A percentile compares a stretch with the other conserved stretches of the same genome.
These are phyloP conservation scores for Poterioochromonas sp. DNA, from an alignment of 352 stramenopile genomes.

Conservation along the genomic window DNA sequence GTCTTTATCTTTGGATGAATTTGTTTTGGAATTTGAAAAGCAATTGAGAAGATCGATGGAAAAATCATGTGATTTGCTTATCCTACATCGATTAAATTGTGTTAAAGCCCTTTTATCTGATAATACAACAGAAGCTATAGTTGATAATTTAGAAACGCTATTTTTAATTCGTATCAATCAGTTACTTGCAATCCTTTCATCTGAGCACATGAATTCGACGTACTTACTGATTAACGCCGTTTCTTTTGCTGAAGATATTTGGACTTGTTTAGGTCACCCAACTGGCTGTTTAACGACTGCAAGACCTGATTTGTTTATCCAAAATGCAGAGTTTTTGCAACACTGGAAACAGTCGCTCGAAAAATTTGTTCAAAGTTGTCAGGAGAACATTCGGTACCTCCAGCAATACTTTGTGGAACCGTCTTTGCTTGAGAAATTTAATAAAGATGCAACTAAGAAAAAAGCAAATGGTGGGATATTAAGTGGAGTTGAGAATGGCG, in stretches of 20 bases:
- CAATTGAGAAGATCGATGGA: neutral
- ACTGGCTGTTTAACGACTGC: conserved; percentile 13
- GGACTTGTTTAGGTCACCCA: conserved; percentile 18
- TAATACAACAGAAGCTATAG: neutral
- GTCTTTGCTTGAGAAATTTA: no score
- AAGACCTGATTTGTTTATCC: neutral
- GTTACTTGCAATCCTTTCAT: neutral
- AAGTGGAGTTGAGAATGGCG: no score
- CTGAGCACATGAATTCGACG: neutral
- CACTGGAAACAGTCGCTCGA: neutral
- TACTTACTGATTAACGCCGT: neutral
- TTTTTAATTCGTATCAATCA: conserved; percentile 6
- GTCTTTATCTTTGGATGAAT: conserved; percentile 29
- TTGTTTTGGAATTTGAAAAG: neutral
- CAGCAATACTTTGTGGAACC: conserved; percentile 7
- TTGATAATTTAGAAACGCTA: neutral
- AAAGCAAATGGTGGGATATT: no score
- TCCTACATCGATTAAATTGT: conserved; percentile 21
- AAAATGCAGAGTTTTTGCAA: neutral
- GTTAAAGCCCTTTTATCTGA: conserved; percentile 1
- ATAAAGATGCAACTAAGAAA: no score
- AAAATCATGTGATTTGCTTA: conserved; percentile 20
- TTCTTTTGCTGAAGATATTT: conserved; percentile 31
- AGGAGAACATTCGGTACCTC: conserved; percentile 10
- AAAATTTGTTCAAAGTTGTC: neutral